Evolutionary conservation across 306 rosid species (phyloP).

Genomic region (Pyrus betulifolia): DNA sequence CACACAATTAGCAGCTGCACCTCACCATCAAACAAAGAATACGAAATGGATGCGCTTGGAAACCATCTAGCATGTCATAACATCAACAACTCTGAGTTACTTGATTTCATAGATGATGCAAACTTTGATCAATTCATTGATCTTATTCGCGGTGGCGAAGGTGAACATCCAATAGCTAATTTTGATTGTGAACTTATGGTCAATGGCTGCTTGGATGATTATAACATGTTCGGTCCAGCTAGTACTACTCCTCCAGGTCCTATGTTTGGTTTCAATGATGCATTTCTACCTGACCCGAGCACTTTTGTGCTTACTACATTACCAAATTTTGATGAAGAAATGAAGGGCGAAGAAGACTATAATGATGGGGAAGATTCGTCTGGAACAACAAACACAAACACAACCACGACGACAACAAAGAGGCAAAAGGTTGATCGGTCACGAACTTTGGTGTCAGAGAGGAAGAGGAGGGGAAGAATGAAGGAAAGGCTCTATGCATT

Average conservation of each 20-base stretch:
- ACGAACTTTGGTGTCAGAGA: conserved; percentile 70
- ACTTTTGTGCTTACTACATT: conserved; percentile 34
- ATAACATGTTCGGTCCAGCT: conserved; percentile 20
- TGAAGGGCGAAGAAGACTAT: conserved; percentile 18
- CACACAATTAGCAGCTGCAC: neutral
- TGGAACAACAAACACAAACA: conserved; percentile 21
- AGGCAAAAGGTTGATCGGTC: conserved; percentile 56
- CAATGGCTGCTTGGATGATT: conserved; percentile 39
- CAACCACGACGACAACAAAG: neutral
- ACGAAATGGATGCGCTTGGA: conserved; percentile 26
- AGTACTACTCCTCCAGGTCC: neutral
- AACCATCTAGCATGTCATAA: neutral
- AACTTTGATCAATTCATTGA: conserved; percentile 63
- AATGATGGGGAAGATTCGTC: conserved; percentile 40
- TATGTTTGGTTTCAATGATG: neutral
- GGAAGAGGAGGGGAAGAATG: conserved; percentile 73
- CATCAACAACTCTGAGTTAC: conserved; percentile 44
- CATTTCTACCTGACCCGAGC: conserved; percentile 22
- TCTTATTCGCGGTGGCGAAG: conserved; percentile 47
- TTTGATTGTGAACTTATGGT: conserved; percentile 34
- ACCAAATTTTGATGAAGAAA: conserved; percentile 33
- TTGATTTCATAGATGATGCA: conserved; percentile 44
- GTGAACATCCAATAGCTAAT: conserved; percentile 24
- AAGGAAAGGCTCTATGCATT: conserved; percentile 87
- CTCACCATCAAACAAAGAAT: neutral